These are phyloP conservation scores for Trichophyton mentagrophytes DNA, from an alignment of 2,329 filamentous ascomycete species.

Conservation along the genomic window DNA sequence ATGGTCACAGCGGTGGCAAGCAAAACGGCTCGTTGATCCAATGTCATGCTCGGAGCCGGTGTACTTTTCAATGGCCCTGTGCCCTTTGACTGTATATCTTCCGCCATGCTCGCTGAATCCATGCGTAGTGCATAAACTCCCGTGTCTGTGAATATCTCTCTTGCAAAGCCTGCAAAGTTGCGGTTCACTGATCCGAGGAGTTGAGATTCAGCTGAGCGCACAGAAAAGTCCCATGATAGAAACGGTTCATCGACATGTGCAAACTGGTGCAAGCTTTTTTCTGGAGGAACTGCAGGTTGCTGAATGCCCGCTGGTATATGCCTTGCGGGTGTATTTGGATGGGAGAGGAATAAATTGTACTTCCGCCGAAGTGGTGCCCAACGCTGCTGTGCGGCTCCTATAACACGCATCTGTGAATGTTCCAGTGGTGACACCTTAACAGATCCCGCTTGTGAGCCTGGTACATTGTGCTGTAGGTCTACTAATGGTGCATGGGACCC, in stretches of 20 bases:
- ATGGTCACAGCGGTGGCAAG: slow-evolving; percentile 52
- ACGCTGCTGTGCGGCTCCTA: slow-evolving; percentile 51
- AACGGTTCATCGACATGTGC: slow-evolving; percentile 51
- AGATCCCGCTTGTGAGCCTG: slow-evolving; percentile 35
- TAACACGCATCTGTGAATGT: slow-evolving; percentile 47
- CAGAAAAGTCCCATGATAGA: slow-evolving; percentile 52
- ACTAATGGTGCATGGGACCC: slow-evolving; percentile 28
- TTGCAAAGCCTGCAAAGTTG: slow-evolving; percentile 49
- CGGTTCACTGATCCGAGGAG: slow-evolving; percentile 51
- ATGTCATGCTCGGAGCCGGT: slow-evolving; percentile 43
- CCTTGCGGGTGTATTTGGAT: slow-evolving; percentile 30
- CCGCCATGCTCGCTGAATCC: slow-evolving; percentile 42
- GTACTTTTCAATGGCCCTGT: slow-evolving; percentile 16
- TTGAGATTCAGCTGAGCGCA: slow-evolving; percentile 38
- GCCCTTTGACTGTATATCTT: slow-evolving; percentile 29
- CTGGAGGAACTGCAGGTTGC: slow-evolving; percentile 28
- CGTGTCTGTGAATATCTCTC: slow-evolving; percentile 54
- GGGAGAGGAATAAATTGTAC: slow-evolving; percentile 52
- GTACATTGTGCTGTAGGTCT: slow-evolving; percentile 18
- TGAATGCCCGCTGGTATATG: slow-evolving; percentile 35
- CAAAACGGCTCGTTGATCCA: slow-evolving; percentile 55
- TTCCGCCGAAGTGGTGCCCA: slow-evolving; percentile 51
- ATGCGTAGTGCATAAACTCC: slow-evolving; percentile 53
- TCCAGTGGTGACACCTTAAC: slow-evolving; percentile 42
- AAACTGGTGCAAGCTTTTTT: slow-evolving; percentile 45